Evolutionary conservation across 2,329 filamentous ascomycete genomes (phyloP), one percentile per base, ranked within the genome.

Genomic region (Stemphylium beticola): DNA sequence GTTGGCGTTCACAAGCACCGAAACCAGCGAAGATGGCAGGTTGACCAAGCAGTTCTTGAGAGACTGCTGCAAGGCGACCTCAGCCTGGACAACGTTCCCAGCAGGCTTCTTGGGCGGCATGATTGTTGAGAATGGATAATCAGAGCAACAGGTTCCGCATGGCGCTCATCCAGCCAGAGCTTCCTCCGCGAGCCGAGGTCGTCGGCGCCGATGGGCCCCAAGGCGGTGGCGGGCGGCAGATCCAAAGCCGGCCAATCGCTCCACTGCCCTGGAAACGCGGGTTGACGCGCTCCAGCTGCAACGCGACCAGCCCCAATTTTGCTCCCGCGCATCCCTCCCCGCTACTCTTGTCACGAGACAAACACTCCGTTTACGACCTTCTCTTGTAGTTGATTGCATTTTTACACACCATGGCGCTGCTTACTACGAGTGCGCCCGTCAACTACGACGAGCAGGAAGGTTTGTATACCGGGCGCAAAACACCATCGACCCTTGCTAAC

Each of bases 41-140:
- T 98, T 98, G 74, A 96, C 91, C 47, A 99, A 83, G 78, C 95
- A 99, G 76, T 89, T 98, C 81, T 96, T 96, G 55, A 98, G 83
- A 15, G 69, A 75, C 65, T 93, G 91, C 42, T 92, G 86, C 57
- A 98, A 84, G 49, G 89, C 89, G 63, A 98, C 84, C 79, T 96
- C 93, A 55, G 92, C 92, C 58, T 89, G 83, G 31, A 88, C 87
- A 38, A 90, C 71, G 34, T 72, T 71, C 36, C 64, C 69, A 11
- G 70, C 58, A 47, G 81, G 74, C 73, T 81, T 82, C 68, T 77
- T 81, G 38, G 66, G 66, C 44, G 73, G 69, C 73, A 76, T 75
- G 46, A 12, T 57, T 55, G 34, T 48, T 39, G 39, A 54, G 45
- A 48, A 40, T 31, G 42, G 46, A 43, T 55, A 42, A 40, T 43